A percentile compares a stretch with the other conserved stretches of the same genome.
Conservation (phyloP, 2,329 filamentous ascomycete genomes). For the Trichoderma sp. region DNA sequence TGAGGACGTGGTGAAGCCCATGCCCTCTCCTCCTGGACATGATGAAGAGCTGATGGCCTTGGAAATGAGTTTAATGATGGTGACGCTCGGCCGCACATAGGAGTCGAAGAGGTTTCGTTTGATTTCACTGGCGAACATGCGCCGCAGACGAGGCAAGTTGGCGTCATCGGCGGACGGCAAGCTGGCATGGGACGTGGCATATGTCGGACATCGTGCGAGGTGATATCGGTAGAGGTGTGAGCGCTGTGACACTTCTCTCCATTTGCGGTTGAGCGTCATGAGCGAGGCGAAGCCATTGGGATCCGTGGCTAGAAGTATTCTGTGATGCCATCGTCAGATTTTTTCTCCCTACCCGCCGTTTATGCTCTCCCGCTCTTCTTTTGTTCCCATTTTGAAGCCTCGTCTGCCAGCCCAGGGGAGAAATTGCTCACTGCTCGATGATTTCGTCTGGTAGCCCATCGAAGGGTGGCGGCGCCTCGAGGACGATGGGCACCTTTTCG, state of each 20-base stretch:
- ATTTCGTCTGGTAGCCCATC: conserved; percentile 64
- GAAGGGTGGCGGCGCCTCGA: conserved; percentile 26
- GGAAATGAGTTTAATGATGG: conserved; percentile 75
- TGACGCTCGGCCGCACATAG: conserved; percentile 67
- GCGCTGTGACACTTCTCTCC: conserved; percentile 62
- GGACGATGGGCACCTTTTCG: conserved; percentile 33
- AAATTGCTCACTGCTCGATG: conserved; percentile 60
- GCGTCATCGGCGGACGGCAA: conserved; percentile 41
- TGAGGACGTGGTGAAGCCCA: conserved; percentile 78
- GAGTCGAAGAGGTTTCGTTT: conserved; percentile 76
- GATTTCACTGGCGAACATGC: conserved; percentile 65
- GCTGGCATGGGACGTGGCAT: conserved; percentile 48
- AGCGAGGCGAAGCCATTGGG: conserved; percentile 66
- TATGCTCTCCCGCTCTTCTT: neutral
- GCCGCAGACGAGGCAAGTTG: conserved; percentile 59
- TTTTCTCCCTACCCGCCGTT: neutral
- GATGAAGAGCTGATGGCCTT: conserved; percentile 82
- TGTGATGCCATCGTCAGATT: conserved; percentile 30
- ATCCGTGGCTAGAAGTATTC: conserved; percentile 59
- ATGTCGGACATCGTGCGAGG: conserved; percentile 59
- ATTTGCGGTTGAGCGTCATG: conserved; percentile 62
- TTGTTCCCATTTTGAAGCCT: neutral
- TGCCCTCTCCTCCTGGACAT: conserved; percentile 77
- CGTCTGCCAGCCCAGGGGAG: neutral
- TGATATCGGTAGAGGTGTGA: conserved; percentile 62